Conservation (phyloP, 768 basidiomycete species). For the Botryobasidium botryosum region DNA sequence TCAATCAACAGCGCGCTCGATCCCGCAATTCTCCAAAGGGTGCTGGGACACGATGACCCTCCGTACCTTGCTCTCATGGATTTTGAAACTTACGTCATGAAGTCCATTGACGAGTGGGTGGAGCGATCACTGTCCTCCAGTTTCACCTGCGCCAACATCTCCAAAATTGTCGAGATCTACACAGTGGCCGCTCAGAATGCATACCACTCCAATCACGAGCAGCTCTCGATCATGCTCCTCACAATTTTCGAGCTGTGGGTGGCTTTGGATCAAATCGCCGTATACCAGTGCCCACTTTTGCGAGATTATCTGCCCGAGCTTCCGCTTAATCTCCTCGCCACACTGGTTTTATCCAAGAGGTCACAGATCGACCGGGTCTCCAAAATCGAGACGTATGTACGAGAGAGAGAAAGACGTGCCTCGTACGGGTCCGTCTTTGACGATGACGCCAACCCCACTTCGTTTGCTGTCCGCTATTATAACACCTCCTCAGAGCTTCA, state of each 20-base stretch:
- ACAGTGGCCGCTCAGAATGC: background rate
- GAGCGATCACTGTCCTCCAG: too few species aligned
- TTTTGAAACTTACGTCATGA: background rate
- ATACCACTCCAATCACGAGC: slow-evolving; percentile 8
- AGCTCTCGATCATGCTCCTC: slow-evolving; percentile 26
- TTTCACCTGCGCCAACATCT: background rate
- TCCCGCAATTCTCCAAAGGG: too few species aligned
- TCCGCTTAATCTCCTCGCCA: slow-evolving; percentile 22
- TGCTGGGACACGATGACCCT: background rate
- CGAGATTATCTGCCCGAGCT: slow-evolving; percentile 30
- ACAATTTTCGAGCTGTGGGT: slow-evolving; percentile 34
- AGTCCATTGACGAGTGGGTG: background rate
- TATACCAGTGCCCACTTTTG: slow-evolving; percentile 25
- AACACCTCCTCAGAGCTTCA: background rate
- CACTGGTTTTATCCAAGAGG: slow-evolving; percentile 25
- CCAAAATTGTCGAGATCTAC: background rate
- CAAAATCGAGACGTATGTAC: slow-evolving; percentile 20
- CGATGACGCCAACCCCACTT: slow-evolving; percentile 6
- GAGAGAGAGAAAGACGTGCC: slow-evolving; percentile 15
- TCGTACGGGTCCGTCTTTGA: slow-evolving; percentile 23
- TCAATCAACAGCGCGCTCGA: background rate
- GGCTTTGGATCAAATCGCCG: slow-evolving; percentile 25
- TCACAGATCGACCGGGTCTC: slow-evolving; percentile 19
- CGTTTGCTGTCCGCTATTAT: slow-evolving; percentile 15
- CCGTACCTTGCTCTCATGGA: background rate